Percentiles rank a stretch among this genome's conserved stretches.
These are phyloP conservation scores for Kluyveromyces nonfermentans DNA, from an alignment of 805 yeast species.

Conservation along the genomic window DNA sequence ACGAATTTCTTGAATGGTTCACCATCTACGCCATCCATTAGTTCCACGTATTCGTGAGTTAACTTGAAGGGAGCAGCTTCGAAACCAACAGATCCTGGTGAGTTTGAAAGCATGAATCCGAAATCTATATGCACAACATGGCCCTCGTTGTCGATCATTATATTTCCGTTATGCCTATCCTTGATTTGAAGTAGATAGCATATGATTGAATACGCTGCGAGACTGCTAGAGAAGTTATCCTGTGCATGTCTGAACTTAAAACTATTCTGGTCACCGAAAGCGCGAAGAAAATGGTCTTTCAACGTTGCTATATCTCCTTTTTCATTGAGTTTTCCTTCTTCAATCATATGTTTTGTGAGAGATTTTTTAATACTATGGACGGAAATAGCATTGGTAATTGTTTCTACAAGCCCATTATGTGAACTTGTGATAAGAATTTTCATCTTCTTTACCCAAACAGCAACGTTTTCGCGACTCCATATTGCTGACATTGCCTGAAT, in stretches of 20 bases:
- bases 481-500: conserved; percentile 78
- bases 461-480: conserved; percentile 64
- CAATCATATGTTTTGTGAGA: conserved; percentile 62
- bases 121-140: conserved; percentile 93
- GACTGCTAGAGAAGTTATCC: conserved; percentile 71
- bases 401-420: conserved; percentile 86
- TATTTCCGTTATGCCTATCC: conserved; percentile 95
- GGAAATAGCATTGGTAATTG: conserved; percentile 89
- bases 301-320: conserved; percentile 61
- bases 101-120: conserved; percentile 84
- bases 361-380: conserved; percentile 93
- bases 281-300: conserved; percentile 65
- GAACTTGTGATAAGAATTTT: conserved; percentile 85
- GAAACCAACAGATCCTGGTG: conserved; percentile 95
- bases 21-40: conserved; percentile 72
- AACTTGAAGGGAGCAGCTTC: conserved; percentile 97
- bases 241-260: conserved; percentile 63
- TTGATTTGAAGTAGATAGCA: conserved; percentile 87
- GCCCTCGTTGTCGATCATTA: conserved; percentile 93
- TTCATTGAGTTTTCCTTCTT: conserved; percentile 52
- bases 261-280: conserved; percentile 59
- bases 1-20: conserved; percentile 52
- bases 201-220: conserved; percentile 87
- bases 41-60: conserved; percentile 79
- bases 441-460: conserved; percentile 91